phyloP scores from a whole-genome alignment of 768 basidiomycete species.

The Boletus pseudo-olivaceus region DNA sequence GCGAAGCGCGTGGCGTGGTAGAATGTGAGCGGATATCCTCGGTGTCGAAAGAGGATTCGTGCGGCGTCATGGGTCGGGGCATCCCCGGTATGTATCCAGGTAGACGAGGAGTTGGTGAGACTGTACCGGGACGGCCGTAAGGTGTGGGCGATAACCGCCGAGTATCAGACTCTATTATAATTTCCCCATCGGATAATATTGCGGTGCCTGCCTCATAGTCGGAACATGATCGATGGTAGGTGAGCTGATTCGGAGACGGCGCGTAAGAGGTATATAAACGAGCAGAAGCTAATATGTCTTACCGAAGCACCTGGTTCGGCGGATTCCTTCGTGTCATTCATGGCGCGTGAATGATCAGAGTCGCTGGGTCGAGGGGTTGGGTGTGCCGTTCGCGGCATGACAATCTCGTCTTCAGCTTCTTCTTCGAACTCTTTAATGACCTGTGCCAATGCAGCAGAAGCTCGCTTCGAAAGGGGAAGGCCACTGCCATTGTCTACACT shows the following conservation, averaged over 20 bases:
- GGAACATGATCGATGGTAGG: conserved; percentile 34
- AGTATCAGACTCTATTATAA: conserved; percentile 44
- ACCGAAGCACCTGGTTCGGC: conserved; percentile 23
- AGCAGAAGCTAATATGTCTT: conserved; percentile 12
- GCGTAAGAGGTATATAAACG: conserved; percentile 19
- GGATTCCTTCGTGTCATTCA: conserved; percentile 18
- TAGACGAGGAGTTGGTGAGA: conserved; percentile 51
- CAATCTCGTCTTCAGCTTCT: conserved; percentile 71
- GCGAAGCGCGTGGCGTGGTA: conserved; percentile 74
- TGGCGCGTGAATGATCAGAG: conserved; percentile 22
- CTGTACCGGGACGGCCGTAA: conserved; percentile 44
- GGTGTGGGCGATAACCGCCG: conserved; percentile 62
- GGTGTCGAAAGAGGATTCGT: conserved; percentile 56
- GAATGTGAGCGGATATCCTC: conserved; percentile 73
- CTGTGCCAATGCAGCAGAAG: conserved; percentile 70
- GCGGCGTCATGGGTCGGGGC: conserved; percentile 90
- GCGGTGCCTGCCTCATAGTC: conserved; percentile 66
- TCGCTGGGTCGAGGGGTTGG: conserved; percentile 41
- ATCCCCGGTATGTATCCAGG: conserved; percentile 90
- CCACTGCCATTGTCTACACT: conserved; percentile 10
- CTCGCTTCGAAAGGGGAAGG: conserved; percentile 44
- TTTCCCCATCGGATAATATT: conserved; percentile 61
- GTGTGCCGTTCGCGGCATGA: conserved; percentile 61
- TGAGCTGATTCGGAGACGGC: conserved; percentile 12
- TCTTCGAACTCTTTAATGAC: conserved; percentile 77